Evolutionary conservation across 495 filamentous ascomycete species (phyloP).

Genomic region (Tuber umbilicatum): DNA sequence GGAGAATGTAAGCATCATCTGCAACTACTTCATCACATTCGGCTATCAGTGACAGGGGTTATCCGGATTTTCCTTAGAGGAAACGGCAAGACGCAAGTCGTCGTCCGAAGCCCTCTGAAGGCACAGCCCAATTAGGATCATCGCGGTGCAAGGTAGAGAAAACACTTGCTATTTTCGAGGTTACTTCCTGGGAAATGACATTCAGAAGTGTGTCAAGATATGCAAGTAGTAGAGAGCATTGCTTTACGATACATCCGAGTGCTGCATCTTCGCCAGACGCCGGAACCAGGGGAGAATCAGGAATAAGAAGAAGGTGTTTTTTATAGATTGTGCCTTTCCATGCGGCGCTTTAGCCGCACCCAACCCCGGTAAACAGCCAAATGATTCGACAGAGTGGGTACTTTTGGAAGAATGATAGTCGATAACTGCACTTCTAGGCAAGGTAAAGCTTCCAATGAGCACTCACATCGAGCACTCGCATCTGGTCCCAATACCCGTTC

Average conservation of each 20-base stretch:
- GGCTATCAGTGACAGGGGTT: neutral
- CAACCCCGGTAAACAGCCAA: neutral
- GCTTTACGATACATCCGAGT: neutral
- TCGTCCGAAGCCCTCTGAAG: neutral
- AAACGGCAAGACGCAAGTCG: neutral
- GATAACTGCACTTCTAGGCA: neutral
- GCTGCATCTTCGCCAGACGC: neutral
- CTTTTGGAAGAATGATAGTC: neutral
- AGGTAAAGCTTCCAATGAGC: neutral
- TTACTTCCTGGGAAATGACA: neutral
- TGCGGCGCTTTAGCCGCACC: neutral
- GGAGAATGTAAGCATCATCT: neutral
- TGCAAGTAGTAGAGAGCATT: neutral
- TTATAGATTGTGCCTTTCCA: neutral
- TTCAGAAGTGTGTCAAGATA: neutral
- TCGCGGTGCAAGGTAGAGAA: neutral
- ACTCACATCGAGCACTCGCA: neutral
- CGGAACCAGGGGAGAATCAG: neutral
- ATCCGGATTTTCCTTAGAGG: neutral
- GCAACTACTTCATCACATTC: neutral
- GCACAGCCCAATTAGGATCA: neutral
- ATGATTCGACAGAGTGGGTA: neutral
- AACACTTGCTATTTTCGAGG: neutral
- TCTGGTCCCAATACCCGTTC: neutral
- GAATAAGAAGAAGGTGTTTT: neutral